A percentile compares a stretch with the other conserved stretches of the same genome.
Evolutionary conservation across 176 grass and related monocot genomes (phyloP).

Genomic region (Chrysopogon serrulatus): DNA sequence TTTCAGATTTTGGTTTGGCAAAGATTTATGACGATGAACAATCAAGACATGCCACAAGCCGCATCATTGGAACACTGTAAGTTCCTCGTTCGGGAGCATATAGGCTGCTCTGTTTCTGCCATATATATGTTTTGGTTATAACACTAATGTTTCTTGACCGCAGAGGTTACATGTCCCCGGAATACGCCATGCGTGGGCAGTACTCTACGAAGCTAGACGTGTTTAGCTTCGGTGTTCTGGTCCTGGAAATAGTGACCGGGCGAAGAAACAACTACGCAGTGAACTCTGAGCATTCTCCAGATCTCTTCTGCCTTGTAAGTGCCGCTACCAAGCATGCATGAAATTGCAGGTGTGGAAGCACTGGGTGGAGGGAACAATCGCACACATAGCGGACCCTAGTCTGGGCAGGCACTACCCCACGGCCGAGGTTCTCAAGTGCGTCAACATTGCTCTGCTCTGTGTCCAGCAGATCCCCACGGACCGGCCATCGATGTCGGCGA

Average conservation of each 20-base stretch:
- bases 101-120: too few relatives aligned
- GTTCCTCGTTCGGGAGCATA: background rate
- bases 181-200: too few relatives aligned
- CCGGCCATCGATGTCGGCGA: constrained; percentile 31
- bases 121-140: background rate
- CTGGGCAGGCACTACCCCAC: constrained; percentile 12
- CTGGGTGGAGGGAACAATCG: constrained; percentile 26
- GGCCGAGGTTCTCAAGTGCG: constrained; percentile 14
- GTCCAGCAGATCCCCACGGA: constrained; percentile 30
- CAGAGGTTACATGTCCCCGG: too few relatives aligned
- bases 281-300: background rate
- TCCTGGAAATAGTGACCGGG: constrained; percentile 33
- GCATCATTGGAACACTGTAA: constrained; percentile 47
- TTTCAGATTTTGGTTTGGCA: constrained; percentile 56
- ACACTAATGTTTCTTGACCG: background rate
- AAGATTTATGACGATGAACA: constrained; percentile 25
- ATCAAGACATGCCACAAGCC: constrained; percentile 26
- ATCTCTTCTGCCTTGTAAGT: background rate
- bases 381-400: constrained; percentile 9
- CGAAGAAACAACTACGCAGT: constrained; percentile 13
- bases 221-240: too few relatives aligned
- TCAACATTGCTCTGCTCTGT: constrained; percentile 42
- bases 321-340: too few relatives aligned
- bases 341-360: constrained; percentile 36
- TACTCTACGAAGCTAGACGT: too few relatives aligned